Percentiles rank a stretch among this genome's conserved stretches.
phyloP scores from a whole-genome alignment of 202 grass and related monocot species.

The Musa balbisiana region DNA sequence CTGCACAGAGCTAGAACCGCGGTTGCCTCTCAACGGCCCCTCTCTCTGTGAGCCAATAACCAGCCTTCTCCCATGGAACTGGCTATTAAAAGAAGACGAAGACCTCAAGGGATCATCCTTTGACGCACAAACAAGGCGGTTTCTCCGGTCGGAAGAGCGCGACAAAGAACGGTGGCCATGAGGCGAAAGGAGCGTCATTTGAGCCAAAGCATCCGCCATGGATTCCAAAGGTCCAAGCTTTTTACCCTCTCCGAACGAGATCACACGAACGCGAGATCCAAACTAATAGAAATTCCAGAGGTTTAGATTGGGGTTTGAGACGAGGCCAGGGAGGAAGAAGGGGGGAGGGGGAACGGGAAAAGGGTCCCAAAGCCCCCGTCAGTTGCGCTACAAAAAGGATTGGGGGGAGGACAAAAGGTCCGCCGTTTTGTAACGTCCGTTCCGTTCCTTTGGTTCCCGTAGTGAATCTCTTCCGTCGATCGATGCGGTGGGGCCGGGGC shows the following conservation, averaged over 20 bases:
- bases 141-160: background rate
- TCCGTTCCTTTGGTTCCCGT: too few species aligned
- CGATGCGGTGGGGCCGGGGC: too few species aligned
- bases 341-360: too few species aligned
- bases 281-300: background rate
- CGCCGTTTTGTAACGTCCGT: too few species aligned
- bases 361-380: too few species aligned
- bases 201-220: conserved; percentile 3
- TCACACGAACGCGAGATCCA: background rate
- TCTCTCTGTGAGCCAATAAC: background rate
- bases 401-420: too few species aligned
- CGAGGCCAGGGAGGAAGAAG: too few species aligned
- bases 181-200: background rate
- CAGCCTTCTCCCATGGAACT: background rate
- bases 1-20: background rate
- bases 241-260: background rate
- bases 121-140: background rate
- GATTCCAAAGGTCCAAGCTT: background rate
- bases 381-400: too few species aligned
- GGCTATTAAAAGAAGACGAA: background rate
- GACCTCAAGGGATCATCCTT: background rate
- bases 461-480: too few species aligned
- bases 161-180: background rate
- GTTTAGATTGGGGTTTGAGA: background rate
- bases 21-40: background rate